Base-by-base conservation (phyloP, 1,284 basidiomycete genomes). In the Tilletia horrida region DNA sequence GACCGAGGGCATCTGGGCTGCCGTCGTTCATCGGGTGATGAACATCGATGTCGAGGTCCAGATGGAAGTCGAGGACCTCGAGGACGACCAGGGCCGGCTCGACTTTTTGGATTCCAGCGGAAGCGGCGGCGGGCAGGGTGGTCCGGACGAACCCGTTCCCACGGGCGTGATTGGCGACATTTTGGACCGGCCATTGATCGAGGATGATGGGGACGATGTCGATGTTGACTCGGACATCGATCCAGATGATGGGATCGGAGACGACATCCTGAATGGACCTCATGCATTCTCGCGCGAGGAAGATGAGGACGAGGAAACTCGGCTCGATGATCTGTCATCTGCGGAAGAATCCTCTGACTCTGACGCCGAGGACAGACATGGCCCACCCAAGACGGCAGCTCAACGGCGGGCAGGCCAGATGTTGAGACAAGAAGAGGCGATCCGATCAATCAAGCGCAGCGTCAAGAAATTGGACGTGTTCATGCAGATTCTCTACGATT, bases 11-110 rank as follows among this genome's bases (percentile, higher is more conserved):
- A 89, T 97, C 47, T 85, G 97, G 65, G 88, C 88, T 1, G 88
- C 90, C 0, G 90, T 97, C 48, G 86, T 97, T 18, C 93, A 96
- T 81, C 88, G 92, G 18, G 91, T 93, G 55, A 89, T 98, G 47
- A 90, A 95, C 81, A 92, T 98, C 68, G 96, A 99, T 81, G 94
- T 95, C 57, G 95, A 98, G 83, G 96, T 99, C 63, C 95, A 97
- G 82, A 90, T 94, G 23, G 93, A 95, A 77, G 82, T 95, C 2
- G 95, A 97, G 81, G 93, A 97, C 74, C 84, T 95, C 21, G 94
- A 96, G 67, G 83, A 83, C 14, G 78, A 78, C 16, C 89, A 89
- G 9, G 85, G 86, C 2, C 85, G 85, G 14, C 85, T 85, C 1
- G 83, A 83, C 1, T 40, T 69, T 6, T 69, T 71, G 13, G 71